Evolutionary conservation across 495 filamentous ascomycete genomes (phyloP), one percentile per base, ranked within the genome.

Genomic region (Cetradonia linearis): DNA sequence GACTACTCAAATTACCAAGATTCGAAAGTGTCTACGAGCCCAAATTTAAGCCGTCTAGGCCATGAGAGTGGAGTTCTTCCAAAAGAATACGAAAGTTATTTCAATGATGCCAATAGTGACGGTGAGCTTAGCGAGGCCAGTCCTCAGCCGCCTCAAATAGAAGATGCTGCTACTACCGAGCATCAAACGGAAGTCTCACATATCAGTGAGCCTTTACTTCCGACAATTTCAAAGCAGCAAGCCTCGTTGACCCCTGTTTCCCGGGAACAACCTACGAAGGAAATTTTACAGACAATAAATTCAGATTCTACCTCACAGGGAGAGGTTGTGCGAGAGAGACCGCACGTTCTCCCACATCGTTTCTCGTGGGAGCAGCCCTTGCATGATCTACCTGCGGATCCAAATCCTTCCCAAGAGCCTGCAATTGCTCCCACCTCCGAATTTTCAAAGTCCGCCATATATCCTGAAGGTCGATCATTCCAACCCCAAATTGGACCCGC

Each of bases 51-150:
- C 20, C 52, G 44, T 60, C 63, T 48, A 25, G 56, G 54, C 47
- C 66, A 70, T 55, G 74, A 78, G 52, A 79, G 78, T 49, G 76
- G 75, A 6, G 75, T 79, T 31, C 69, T 83, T 30, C 82, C 81
- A 1, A 72, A 70, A 31, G 80, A 84, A 62, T 83, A 83, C 69
- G 83, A 84, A 58, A 78, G 76, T 54, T 82, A 83, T 66, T 82
- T 79, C 82, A 78, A 76, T 59, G 74, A 71, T 46, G 66, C 65
- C 28, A 69, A 67, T 60, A 69, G 50, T 48, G 60, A 56, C 56
- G 65, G 64, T 9, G 59, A 47, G 14, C 58, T 59, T 5, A 54
- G 61, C 27, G 52, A 54, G 4, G 13, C 44, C 20, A 58, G 56
- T 37, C 40, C 33, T n/a, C 46, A 55, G 23, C 55, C 55, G 18